Conservation (phyloP, 1,139 yeast species). For the Lodderomyces metapsilosis region DNA sequence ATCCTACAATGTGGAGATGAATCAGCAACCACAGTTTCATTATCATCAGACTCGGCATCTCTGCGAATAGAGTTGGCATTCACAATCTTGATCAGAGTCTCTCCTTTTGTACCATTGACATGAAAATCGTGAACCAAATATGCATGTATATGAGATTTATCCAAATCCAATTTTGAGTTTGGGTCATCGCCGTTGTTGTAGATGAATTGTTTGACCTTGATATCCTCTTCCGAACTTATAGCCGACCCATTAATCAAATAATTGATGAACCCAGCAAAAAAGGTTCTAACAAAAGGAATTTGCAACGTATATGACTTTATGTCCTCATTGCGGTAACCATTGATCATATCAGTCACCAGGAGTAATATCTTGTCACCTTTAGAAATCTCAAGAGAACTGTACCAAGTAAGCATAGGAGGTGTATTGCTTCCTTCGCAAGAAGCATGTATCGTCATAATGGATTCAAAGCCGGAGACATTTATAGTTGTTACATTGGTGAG, state of each 20-base stretch:
- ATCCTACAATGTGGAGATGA: slow-evolving; percentile 36
- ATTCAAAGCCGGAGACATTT: slow-evolving; percentile 27
- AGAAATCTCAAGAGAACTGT: slow-evolving; percentile 31
- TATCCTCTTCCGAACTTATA: slow-evolving; percentile 21
- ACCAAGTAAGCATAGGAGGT: slow-evolving; percentile 31
- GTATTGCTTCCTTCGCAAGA: slow-evolving; percentile 7
- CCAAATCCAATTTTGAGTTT: slow-evolving; percentile 13
- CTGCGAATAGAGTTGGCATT: background rate
- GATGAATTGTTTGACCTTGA: slow-evolving; percentile 33
- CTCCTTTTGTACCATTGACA: slow-evolving; percentile 12
- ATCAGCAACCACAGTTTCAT: slow-evolving; percentile 41
- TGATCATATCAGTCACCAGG: slow-evolving; percentile 31
- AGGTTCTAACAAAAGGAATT: slow-evolving; percentile 39
- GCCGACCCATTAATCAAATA: slow-evolving; percentile 33
- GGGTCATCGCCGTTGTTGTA: slow-evolving; percentile 18
- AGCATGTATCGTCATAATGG: slow-evolving; percentile 28
- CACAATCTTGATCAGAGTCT: background rate
- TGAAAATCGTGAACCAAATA: slow-evolving; percentile 31
- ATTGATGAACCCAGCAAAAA: slow-evolving; percentile 41
- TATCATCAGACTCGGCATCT: slow-evolving; percentile 26
- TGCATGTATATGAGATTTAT: slow-evolving; percentile 21
- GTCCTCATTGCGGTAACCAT: slow-evolving; percentile 28
- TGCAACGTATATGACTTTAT: slow-evolving; percentile 26
- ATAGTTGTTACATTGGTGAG: slow-evolving; percentile 18
- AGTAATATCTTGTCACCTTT: slow-evolving; percentile 21